A percentile compares a stretch with the other conserved stretches of the same genome.
phyloP scores from a whole-genome alignment of 2,329 filamentous ascomycete species.

The Aspergillus ibericus region DNA sequence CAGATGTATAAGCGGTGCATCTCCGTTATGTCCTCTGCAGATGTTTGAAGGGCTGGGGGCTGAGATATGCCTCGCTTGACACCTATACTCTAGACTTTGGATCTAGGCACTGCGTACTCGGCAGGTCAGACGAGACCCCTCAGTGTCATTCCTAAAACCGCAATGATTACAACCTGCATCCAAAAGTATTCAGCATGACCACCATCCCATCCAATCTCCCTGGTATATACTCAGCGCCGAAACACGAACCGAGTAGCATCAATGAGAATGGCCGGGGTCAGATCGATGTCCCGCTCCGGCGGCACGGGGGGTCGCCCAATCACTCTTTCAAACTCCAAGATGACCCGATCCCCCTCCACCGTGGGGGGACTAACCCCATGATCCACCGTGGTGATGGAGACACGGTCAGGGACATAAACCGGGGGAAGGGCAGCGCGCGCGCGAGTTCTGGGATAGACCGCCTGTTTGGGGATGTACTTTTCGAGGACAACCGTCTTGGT shows the following conservation, averaged over 20 bases:
- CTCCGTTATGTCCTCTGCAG: neutral
- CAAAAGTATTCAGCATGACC: too few species aligned
- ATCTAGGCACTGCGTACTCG: neutral
- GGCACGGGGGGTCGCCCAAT: neutral
- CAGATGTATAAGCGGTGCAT: neutral
- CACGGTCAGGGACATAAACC: neutral
- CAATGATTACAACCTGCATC: too few species aligned
- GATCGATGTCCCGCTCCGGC: neutral
- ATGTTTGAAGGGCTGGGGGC: neutral
- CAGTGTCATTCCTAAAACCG: too few species aligned
- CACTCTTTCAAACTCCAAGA: neutral
- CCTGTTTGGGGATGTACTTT: neutral
- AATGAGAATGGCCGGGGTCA: neutral
- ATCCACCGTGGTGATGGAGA: neutral
- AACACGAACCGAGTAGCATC: neutral
- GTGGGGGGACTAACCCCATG: neutral
- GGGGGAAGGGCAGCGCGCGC: neutral
- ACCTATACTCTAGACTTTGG: neutral
- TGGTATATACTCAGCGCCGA: too few species aligned
- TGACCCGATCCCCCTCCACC: neutral
- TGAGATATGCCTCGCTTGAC: too few species aligned
- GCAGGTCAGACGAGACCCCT: too few species aligned
- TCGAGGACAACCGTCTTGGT: neutral
- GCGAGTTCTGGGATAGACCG: neutral
- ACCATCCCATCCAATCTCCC: too few species aligned